Evolutionary conservation across 129 eudicot genomes (phyloP), one percentile per base, ranked within the genome.

Genomic region (Pittosporum tobira): DNA sequence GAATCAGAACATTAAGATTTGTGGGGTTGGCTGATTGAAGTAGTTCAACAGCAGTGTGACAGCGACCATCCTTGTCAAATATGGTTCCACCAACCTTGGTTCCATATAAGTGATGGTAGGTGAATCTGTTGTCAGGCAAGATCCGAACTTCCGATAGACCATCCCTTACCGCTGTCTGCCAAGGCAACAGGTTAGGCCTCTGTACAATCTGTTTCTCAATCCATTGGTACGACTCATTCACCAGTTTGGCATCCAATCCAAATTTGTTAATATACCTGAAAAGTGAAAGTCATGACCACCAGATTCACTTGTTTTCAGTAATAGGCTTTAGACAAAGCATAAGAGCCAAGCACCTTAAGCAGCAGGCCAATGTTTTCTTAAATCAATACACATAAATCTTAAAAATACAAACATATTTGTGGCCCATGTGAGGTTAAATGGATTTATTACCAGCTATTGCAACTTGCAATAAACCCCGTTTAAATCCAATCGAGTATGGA

Each of bases 1-100:
- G 96, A 12, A 91, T 40, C 51, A 91, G 59, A 59, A 91, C 96
- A 18, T 64, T 53, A 20, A 91, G 76, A 5, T 81, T 91, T 10
- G 79, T 15, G 0, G 68, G 61, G 51, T 83, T 77, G 13, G 77
- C 87, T 0, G 94, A 80, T 38, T 78, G 69, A 56, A 91, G 81
- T 44, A 91, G 74, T 81, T 91, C 96, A 1, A 91, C 94, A 9
- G 94, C 88, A 6, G 91, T 78, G 76, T 83, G 90, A 58, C 99
- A 94, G 25, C 84, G 85, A 5, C 91, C 99, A 26, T 49, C 70
- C 42, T 71, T 71, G 46, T 91, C 98, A 45, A 91, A 91, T 40
- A 84, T 83, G 18, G 90, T 91, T 14, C 98, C 98, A 5, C 98
- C 94, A n/a, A 90, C 66, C 50, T 90, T 90, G 57, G 98, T 90